phyloP scores from a whole-genome alignment of 169 alveolate genomes.

The Babesia bigemina region DNA sequence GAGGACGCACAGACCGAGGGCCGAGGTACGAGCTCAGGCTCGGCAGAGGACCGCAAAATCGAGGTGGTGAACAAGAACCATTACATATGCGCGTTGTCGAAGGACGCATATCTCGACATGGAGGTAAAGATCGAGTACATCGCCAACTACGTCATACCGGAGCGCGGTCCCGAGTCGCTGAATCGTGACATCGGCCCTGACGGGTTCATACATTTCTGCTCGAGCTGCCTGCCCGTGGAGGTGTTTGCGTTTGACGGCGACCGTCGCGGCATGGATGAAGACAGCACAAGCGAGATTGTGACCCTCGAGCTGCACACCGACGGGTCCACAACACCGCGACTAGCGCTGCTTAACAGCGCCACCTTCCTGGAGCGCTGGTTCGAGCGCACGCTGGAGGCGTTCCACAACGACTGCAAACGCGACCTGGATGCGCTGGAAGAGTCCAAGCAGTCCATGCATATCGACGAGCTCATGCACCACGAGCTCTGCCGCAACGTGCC shows the following conservation, averaged over 20 bases:
- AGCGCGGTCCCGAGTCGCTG: conserved; percentile 81
- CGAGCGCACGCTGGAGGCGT: conserved; percentile 74
- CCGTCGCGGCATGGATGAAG: conserved; percentile 80
- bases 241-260: conserved; percentile 82
- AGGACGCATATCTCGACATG: conserved; percentile 79
- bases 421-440: conserved; percentile 74
- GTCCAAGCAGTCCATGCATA: conserved; percentile 56
- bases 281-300: conserved; percentile 82
- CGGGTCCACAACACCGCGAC: conserved; percentile 83
- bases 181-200: conserved; percentile 82
- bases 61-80: conserved; percentile 83
- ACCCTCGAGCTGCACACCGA: conserved; percentile 85
- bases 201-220: conserved; percentile 82
- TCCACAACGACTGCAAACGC: conserved; percentile 62
- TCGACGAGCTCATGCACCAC: conserved; percentile 75
- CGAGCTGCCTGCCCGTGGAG: conserved; percentile 80
- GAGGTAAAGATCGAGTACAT: conserved; percentile 84
- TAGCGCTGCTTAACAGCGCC: conserved; percentile 78
- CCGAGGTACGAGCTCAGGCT: conserved; percentile 68
- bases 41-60: conserved; percentile 55
- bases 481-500: conserved; percentile 84
- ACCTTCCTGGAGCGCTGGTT: conserved; percentile 74
- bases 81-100: conserved; percentile 79
- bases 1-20: conserved; percentile 58
- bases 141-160: conserved; percentile 82